Conservation (phyloP, 2,329 filamentous ascomycete species). For the Pseudopithomyces chartarum region DNA sequence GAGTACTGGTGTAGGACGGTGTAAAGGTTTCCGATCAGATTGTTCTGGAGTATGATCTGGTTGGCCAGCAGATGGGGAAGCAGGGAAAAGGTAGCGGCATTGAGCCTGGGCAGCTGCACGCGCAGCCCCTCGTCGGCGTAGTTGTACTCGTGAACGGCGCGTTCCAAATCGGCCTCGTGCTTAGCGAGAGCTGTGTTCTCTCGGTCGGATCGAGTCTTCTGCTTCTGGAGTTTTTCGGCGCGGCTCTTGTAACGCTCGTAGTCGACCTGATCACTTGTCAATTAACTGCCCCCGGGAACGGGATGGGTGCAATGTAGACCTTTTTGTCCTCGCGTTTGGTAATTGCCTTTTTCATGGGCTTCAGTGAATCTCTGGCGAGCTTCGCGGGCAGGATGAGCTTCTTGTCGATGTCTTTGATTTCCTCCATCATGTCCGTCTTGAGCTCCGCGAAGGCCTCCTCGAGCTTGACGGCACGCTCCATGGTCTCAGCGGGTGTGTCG, state of each 20-base stretch:
- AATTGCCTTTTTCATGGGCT: conserved; percentile 78
- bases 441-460: conserved; percentile 72
- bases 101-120: conserved; percentile 71
- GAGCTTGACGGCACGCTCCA: conserved; percentile 69
- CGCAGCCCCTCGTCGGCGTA: conserved; percentile 76
- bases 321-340: conserved; percentile 85
- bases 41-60: conserved; percentile 78
- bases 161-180: conserved; percentile 71
- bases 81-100: conserved; percentile 73
- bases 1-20: conserved; percentile 77
- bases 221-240: conserved; percentile 71
- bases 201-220: conserved; percentile 70
- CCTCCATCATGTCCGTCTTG: conserved; percentile 71
- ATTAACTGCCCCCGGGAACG: conserved; percentile 13
- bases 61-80: conserved; percentile 71
- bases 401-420: conserved; percentile 72
- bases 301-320: conserved; percentile 38
- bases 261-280: conserved; percentile 61
- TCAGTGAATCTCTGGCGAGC: conserved; percentile 70
- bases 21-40: conserved; percentile 77
- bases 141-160: conserved; percentile 73
- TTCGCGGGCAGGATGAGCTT: conserved; percentile 72
- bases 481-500: conserved; percentile 65
- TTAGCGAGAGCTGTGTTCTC: conserved; percentile 75
- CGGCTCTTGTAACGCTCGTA: conserved; percentile 78